Base-by-base conservation (phyloP, 139 green algal genomes). In the Chlamydomonas sp. region DNA sequence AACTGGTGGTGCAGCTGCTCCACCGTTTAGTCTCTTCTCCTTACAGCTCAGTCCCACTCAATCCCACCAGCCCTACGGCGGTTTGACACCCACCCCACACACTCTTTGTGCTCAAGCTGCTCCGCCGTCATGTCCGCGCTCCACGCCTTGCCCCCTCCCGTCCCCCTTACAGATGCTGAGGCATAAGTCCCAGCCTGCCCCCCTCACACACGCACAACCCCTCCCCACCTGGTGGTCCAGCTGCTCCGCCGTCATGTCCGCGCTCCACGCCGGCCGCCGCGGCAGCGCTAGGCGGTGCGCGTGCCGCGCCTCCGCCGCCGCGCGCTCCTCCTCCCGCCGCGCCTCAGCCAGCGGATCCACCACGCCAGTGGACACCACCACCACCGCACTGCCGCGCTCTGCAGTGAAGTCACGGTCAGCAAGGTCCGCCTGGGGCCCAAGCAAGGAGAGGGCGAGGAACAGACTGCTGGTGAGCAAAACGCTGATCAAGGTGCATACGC, bases 321-420 rank as follows among this genome's bases (percentile, higher is more conserved):
- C 63, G 1, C 95, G 88, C 86, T 93, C 88, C 71, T 87, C 89
- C 4, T 69, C 85, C 14, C 61, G 78, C 60, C 78, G 77, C 85
- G 95, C 90, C 12, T 89, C 82, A 18, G 78, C 84, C 80, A 88
- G 68, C 57, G 82, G 68, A 62, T 91, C 83, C 12, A 91, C 79
- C 16, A 78, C 93, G 6, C 87, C 83, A 4, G 60, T 57, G 10
- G 89, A 91, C 60, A 89, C 88, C 0, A 98, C 86, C 16, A 98
- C 95, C 6, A 97, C 90, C 2, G 92, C 85, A 74, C 95, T 68
- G 14, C 85, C 86, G 6, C 94, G 90, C 87, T 99, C 96, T 9
- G 97, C 97, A 0, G 95, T 91, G 68, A 99, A 99, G 89, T 99
- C 97, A 0, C 95, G 88, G 63, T 96, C 94, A 9, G 95, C 93